These are phyloP conservation scores for Suhomyces maxii DNA, from an alignment of 1,139 yeast species.

Conservation along the genomic window DNA sequence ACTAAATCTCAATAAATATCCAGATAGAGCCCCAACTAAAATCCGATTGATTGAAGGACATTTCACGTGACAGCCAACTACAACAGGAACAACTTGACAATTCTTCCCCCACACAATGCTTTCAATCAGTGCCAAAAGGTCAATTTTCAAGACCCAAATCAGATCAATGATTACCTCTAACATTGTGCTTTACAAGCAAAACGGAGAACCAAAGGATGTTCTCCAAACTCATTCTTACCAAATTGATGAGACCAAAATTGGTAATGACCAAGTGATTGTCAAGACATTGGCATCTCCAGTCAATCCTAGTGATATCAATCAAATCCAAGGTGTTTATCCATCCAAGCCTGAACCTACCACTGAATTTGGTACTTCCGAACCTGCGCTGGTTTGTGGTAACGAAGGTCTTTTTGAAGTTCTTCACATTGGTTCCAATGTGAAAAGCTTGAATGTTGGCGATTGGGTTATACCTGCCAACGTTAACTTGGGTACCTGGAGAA, in stretches of 20 bases:
- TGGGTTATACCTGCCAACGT: constrained; percentile 88
- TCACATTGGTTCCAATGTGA: constrained; percentile 62
- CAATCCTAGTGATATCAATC: constrained; percentile 90
- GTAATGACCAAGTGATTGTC: constrained; percentile 50
- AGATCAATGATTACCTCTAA: constrained; percentile 53
- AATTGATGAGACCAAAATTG: constrained; percentile 46
- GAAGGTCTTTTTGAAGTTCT: constrained; percentile 90
- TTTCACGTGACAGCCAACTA: background rate
- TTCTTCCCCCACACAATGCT: constrained; percentile 4
- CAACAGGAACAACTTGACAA: background rate
- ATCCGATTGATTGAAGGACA: background rate
- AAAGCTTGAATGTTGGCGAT: constrained; percentile 64
- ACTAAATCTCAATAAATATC: too few species aligned
- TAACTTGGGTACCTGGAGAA: constrained; percentile 94
- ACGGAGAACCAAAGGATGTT: constrained; percentile 62
- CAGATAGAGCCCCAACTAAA: too few species aligned
- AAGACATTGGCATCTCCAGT: constrained; percentile 82
- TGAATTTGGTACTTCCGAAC: constrained; percentile 50
- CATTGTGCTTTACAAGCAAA: constrained; percentile 56
- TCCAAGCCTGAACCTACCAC: constrained; percentile 66
- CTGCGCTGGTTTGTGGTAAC: constrained; percentile 83
- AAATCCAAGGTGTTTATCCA: constrained; percentile 91
- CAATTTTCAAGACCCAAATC: constrained; percentile 13
- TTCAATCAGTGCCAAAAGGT: constrained; percentile 3
- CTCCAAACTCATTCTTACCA: constrained; percentile 53